These are phyloP conservation scores for Phellinidium pouzarii DNA, from an alignment of 1,284 basidiomycete species.

Conservation along the genomic window DNA sequence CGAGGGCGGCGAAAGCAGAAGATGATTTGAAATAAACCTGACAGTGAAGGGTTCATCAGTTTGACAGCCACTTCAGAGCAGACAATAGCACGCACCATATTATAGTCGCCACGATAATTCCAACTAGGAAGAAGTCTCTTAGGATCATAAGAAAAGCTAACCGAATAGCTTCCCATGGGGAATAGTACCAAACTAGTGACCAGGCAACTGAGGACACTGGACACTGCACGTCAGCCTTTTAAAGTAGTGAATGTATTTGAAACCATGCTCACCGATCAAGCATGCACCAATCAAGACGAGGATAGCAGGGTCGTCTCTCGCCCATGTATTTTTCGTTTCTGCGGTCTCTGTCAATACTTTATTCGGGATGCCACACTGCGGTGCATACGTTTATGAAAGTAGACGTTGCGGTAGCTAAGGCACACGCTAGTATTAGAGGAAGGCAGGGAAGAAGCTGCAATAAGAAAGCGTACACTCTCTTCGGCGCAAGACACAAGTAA, in stretches of 20 bases:
- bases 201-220: constrained; percentile 75
- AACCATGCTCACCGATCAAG: constrained; percentile 52
- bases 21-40: constrained; percentile 67
- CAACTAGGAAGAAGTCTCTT: constrained; percentile 79
- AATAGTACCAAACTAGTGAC: constrained; percentile 76
- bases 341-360: constrained; percentile 7
- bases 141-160: constrained; percentile 77
- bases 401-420: constrained; percentile 78
- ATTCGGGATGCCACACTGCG: not conserved
- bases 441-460: constrained; percentile 5
- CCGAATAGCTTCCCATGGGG: constrained; percentile 47
- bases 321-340: constrained; percentile 99
- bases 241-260: not conserved
- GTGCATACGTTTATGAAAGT: constrained; percentile 79
- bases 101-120: constrained; percentile 65
- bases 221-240: constrained; percentile 1
- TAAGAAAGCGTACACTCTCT: constrained; percentile 69
- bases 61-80: not conserved
- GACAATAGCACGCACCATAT: constrained; percentile 53
- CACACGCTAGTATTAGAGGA: constrained; percentile 17
- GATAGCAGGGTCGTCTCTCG: constrained; percentile 91
- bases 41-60: not conserved
- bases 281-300: constrained; percentile 77
- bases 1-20: constrained; percentile 66
- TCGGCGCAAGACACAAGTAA: constrained; percentile 84